Conservation (phyloP, 352 stramenopile species). For the Globisporangium spinosum region DNA sequence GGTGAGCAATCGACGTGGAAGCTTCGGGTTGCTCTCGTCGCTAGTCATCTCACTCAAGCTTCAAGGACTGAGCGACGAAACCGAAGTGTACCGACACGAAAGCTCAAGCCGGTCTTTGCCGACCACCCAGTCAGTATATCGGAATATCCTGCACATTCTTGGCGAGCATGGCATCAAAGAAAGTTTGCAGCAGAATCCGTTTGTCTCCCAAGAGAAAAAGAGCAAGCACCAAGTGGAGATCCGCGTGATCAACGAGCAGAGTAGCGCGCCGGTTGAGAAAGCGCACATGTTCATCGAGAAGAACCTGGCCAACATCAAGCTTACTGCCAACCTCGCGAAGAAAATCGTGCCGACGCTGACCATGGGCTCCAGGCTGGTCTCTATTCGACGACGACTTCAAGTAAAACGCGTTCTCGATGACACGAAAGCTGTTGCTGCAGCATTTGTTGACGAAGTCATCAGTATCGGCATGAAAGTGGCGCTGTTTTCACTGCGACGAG, state of each 20-base stretch:
- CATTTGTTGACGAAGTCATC: constrained; percentile 36
- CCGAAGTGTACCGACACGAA: constrained; percentile 49
- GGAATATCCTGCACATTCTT: constrained; percentile 40
- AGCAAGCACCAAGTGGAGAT: constrained; percentile 48
- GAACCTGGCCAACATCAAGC: constrained; percentile 36
- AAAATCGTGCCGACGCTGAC: constrained; percentile 61
- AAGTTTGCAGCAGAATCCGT: constrained; percentile 63
- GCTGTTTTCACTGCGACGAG: constrained; percentile 28
- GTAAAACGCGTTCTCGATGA: constrained; percentile 43
- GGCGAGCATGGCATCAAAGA: constrained; percentile 58
- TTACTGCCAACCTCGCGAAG: constrained; percentile 46
- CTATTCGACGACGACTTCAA: constrained; percentile 53
- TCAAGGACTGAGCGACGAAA: constrained; percentile 27
- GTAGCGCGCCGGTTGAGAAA: constrained; percentile 35
- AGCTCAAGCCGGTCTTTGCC: constrained; percentile 27
- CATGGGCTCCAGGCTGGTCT: constrained; percentile 59
- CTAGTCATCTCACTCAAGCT: constrained; percentile 42
- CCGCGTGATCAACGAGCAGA: constrained; percentile 49
- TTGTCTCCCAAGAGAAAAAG: constrained; percentile 39
- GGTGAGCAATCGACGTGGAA: neutral
- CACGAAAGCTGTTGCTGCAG: constrained; percentile 21
- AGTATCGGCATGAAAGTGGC: constrained; percentile 29
- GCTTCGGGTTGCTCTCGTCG: constrained; percentile 6
- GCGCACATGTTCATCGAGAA: constrained; percentile 63
- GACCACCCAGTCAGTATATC: constrained; percentile 52